Evolutionary conservation across 345 rosid genomes (phyloP).

Genomic region (Linum tenue): DNA sequence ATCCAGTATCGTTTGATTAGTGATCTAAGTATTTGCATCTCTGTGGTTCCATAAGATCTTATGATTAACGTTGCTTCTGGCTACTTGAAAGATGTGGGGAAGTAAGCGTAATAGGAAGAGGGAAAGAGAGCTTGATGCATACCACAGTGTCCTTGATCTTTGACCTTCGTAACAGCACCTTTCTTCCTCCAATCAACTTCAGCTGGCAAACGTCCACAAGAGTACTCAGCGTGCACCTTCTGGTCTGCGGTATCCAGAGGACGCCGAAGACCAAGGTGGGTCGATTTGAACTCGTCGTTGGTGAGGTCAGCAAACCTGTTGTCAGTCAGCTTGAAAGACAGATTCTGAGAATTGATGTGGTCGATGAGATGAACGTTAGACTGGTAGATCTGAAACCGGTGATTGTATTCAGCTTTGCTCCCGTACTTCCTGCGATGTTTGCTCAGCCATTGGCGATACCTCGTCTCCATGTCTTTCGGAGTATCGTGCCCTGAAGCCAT

Average conservation of each 20-base stretch:
- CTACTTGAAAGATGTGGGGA: background rate
- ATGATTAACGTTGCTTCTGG: too few species aligned
- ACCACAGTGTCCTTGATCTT: conserved; percentile 86
- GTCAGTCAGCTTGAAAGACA: conserved; percentile 56
- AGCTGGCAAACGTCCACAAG: conserved; percentile 16
- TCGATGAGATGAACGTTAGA: conserved; percentile 52
- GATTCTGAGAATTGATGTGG: conserved; percentile 48
- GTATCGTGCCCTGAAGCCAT: background rate
- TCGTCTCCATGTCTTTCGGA: conserved; percentile 21
- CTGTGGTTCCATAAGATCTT: too few species aligned
- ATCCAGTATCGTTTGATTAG: too few species aligned
- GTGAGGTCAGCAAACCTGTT: conserved; percentile 81
- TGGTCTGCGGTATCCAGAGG: conserved; percentile 1
- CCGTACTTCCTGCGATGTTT: conserved; percentile 28
- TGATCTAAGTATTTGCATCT: too few species aligned
- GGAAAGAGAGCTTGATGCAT: background rate
- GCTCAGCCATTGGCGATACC: conserved; percentile 52
- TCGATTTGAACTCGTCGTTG: conserved; percentile 51
- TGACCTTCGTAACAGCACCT: conserved; percentile 74
- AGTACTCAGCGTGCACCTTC: background rate
- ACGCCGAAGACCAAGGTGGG: conserved; percentile 35
- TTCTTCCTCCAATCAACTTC: conserved; percentile 68
- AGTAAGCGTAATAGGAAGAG: background rate
- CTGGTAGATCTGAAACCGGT: conserved; percentile 59
- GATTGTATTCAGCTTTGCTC: conserved; percentile 35